Evolutionary conservation across 2,329 filamentous ascomycete species (phyloP), one percentile per base, ranked within the genome.

Genomic region (Exophiala oligosperma): DNA sequence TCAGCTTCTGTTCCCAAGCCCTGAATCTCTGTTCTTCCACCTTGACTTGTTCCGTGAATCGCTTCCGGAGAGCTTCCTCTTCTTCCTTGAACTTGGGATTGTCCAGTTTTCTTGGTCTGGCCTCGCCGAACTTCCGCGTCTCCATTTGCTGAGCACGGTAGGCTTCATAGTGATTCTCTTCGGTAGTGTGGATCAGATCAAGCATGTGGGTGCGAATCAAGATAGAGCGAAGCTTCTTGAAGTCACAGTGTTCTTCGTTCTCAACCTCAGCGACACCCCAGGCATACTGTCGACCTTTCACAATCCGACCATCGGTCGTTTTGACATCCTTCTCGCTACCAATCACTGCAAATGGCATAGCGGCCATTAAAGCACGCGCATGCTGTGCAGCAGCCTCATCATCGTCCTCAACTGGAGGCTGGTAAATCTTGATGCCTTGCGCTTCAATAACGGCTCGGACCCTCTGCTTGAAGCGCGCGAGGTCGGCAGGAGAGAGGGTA

Each of bases 81-180:
- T 99, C 94, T 77, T 99, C 94, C 86, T 99, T 99, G 86, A 97
- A 99, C 84, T 99, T 99, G 80, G 94, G 94, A 84, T 99, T 99
- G 81, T 99, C 94, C 70, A 99, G 84, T 86, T 99, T 99, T 78
- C 93, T 85, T 69, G 94, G 94, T 67, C 93, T 88, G 60, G 92
- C 93, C 81, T 99, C 95, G 78, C 94, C 94, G 70, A 99, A 97
- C 81, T 99, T 99, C 80, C 94, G 87, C 51, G 94, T 99, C 84
- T 99, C 94, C 94, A 99, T 99, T 80, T 99, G 95, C 78, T 96
- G 91, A 55, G 94, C 94, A 70, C 94, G 93, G 84, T 99, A 99
- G 61, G 91, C 93, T 79, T 99, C 94, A 82, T 99, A 99, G 84
- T 99, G 94, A 71, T 92, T 88, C 83, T 99, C 94, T 80, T 99